phyloP scores from a whole-genome alignment of 208 protist species.

The Lotmaria passim region DNA sequence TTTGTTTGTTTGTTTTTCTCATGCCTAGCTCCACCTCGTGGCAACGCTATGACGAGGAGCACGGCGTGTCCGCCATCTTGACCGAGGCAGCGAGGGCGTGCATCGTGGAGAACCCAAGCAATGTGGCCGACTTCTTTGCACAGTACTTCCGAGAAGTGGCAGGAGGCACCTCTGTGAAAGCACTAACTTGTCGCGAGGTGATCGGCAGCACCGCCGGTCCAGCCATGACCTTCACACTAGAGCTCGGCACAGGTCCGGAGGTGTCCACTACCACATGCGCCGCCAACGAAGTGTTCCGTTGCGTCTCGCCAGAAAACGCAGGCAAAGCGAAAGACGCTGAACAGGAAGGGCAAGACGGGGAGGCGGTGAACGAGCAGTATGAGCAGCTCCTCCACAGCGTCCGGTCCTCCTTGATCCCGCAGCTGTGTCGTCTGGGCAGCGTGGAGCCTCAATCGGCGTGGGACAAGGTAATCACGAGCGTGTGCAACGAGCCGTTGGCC shows the following conservation, averaged over 20 bases:
- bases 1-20: slow-evolving; percentile 6
- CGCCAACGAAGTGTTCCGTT: too few species aligned
- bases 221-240: slow-evolving; percentile 33
- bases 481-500: background rate
- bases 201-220: slow-evolving; percentile 29
- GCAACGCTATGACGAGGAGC: slow-evolving; percentile 78
- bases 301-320: background rate
- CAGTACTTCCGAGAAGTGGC: slow-evolving; percentile 67
- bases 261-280: slow-evolving; percentile 21
- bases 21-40: slow-evolving; percentile 60
- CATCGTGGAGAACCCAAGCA: slow-evolving; percentile 51
- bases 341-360: background rate
- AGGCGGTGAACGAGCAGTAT: background rate
- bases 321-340: background rate
- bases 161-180: slow-evolving; percentile 42
- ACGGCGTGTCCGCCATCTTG: slow-evolving; percentile 66
- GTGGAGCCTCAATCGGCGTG: slow-evolving; percentile 38
- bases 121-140: slow-evolving; percentile 70
- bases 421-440: slow-evolving; percentile 31
- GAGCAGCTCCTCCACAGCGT: slow-evolving; percentile 1
- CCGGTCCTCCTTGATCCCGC: slow-evolving; percentile 12
- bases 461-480: slow-evolving; percentile 28
- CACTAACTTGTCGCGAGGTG: slow-evolving; percentile 33
- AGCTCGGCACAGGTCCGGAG: slow-evolving; percentile 29
- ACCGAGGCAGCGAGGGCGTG: slow-evolving; percentile 83